Evolutionary conservation across 805 yeast genomes (phyloP).

Genomic region (Wickerhamomyces sydowiorum): DNA sequence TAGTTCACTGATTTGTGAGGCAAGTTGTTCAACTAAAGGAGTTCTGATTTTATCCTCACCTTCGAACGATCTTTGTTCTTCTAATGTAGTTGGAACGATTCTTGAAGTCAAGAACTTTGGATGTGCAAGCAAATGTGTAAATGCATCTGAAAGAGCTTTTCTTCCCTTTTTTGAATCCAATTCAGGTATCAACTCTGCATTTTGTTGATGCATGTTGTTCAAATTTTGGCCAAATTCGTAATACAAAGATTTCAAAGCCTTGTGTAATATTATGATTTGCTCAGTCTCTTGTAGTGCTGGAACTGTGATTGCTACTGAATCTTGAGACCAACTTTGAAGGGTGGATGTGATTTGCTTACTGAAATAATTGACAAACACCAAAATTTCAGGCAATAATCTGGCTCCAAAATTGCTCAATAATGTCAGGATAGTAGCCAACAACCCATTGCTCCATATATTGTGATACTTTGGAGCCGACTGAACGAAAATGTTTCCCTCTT

Average conservation of each 20-base stretch:
- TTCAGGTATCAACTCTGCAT: constrained; percentile 44
- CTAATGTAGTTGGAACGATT: constrained; percentile 54
- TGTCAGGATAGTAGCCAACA: constrained; percentile 60
- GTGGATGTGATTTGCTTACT: constrained; percentile 60
- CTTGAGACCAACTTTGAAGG: constrained; percentile 62
- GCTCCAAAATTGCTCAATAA: constrained; percentile 60
- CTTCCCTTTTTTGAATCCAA: constrained; percentile 55
- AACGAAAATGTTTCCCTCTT: constrained; percentile 56
- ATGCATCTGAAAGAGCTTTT: constrained; percentile 50
- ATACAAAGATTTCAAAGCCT: constrained; percentile 47
- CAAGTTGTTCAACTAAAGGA: constrained; percentile 39
- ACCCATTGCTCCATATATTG: constrained; percentile 80
- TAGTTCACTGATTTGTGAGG: constrained; percentile 46
- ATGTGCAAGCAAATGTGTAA: constrained; percentile 75
- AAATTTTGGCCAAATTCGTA: constrained; percentile 40
- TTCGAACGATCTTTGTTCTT: constrained; percentile 56
- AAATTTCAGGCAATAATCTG: constrained; percentile 56
- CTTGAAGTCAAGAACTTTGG: constrained; percentile 77
- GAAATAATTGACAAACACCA: constrained; percentile 58
- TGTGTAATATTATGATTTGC: constrained; percentile 61
- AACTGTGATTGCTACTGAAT: constrained; percentile 42
- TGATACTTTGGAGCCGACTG: constrained; percentile 52
- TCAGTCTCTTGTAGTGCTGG: constrained; percentile 55
- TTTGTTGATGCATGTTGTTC: constrained; percentile 12
- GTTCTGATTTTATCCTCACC: constrained; percentile 36